Percentiles rank a stretch among this genome's conserved stretches.
Evolutionary conservation across 306 rosid genomes (phyloP).

Genomic region (Quercus engelmannii): DNA sequence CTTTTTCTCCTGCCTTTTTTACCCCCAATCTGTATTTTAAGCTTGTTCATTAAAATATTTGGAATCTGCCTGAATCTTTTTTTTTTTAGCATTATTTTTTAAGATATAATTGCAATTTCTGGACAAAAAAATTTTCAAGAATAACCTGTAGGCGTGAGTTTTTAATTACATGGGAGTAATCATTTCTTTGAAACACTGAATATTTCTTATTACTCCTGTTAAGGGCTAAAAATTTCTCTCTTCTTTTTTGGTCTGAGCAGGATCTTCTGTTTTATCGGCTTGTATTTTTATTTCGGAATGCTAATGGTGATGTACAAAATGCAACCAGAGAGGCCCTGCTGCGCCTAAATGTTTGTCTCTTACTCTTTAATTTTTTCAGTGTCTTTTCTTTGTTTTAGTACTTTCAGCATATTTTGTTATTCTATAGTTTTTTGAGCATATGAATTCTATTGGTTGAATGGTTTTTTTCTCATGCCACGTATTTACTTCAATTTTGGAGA

Average conservation of each 20-base stretch:
- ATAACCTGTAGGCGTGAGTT: too few species aligned
- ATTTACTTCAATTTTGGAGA: neutral
- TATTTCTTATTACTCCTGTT: neutral
- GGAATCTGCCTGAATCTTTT: neutral
- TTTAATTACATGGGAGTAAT: neutral
- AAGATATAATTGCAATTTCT: neutral
- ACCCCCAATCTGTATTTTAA: neutral
- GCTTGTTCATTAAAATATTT: neutral
- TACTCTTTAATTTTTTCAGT: conserved; percentile 1
- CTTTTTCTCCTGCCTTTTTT: too few species aligned
- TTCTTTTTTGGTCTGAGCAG: conserved; percentile 35
- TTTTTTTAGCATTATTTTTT: neutral
- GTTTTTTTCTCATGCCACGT: neutral
- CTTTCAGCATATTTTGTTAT: conserved; percentile 4
- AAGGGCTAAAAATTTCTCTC: conserved; percentile 12
- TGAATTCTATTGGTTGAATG: neutral
- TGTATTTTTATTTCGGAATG: conserved; percentile 48
- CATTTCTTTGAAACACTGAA: neutral
- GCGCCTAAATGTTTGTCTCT: conserved; percentile 58
- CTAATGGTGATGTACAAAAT: conserved; percentile 57
- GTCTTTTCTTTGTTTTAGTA: neutral
- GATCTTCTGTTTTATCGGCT: conserved; percentile 63
- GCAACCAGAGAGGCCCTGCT: conserved; percentile 67
- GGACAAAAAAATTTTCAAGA: too few species aligned
- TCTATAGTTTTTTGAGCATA: neutral